Evolutionary conservation across 2,329 filamentous ascomycete species (phyloP).

Genomic region (Bipolaris bicolor): DNA sequence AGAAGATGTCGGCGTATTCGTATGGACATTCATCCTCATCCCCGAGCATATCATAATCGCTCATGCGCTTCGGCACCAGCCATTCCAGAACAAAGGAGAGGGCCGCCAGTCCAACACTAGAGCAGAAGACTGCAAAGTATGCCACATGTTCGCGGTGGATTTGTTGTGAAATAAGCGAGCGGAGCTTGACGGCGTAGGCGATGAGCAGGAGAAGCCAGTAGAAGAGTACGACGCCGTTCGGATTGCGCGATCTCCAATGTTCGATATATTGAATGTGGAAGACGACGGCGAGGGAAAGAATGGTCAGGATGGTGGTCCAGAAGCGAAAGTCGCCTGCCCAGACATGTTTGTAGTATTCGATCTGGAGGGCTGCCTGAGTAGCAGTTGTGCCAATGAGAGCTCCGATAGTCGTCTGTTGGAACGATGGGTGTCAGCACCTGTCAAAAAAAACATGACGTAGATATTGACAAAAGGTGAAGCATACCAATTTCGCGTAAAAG

Average conservation of each 20-base stretch:
- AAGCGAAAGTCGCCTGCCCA: conserved; percentile 86
- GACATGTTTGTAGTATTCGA: conserved; percentile 68
- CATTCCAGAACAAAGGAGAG: conserved; percentile 82
- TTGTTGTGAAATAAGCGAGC: conserved; percentile 81
- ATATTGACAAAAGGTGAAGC: background rate
- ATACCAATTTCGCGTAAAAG: conserved; percentile 90
- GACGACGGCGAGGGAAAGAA: conserved; percentile 75
- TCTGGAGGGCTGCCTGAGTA: conserved; percentile 77
- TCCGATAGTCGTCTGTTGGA: conserved; percentile 64
- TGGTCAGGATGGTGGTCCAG: conserved; percentile 75
- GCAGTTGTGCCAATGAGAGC: conserved; percentile 71
- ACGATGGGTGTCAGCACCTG: conserved; percentile 17
- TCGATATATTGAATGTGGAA: conserved; percentile 85
- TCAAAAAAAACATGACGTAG: background rate
- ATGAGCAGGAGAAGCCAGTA: conserved; percentile 91
- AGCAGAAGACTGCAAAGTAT: conserved; percentile 79
- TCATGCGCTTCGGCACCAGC: conserved; percentile 79
- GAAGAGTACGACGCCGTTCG: conserved; percentile 86
- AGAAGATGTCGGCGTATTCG: conserved; percentile 94
- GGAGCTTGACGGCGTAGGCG: conserved; percentile 79
- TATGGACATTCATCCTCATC: conserved; percentile 75
- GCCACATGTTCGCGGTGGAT: conserved; percentile 68
- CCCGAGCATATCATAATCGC: conserved; percentile 70
- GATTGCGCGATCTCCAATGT: conserved; percentile 79
- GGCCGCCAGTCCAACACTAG: conserved; percentile 72